Evolutionary conservation across 2,329 filamentous ascomycete genomes (phyloP), one percentile per base, ranked within the genome.

Genomic region (Penicillium sp.): DNA sequence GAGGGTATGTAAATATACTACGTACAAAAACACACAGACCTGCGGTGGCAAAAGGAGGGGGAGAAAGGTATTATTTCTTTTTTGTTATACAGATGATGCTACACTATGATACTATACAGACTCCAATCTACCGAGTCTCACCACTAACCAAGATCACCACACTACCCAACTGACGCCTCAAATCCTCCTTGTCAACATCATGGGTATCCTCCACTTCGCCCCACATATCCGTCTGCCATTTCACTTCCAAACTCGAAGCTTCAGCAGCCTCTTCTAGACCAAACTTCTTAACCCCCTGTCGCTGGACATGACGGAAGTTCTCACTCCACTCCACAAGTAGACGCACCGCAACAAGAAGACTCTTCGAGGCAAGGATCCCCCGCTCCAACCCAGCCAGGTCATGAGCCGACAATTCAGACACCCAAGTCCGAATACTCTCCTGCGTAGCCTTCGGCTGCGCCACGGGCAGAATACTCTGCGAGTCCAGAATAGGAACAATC

Each of bases 151-250:
- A 77, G 67, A 97, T 71, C 14, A 96, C 82, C 10, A 91, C 90
- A 71, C 91, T 95, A 13, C 93, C 94, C 55, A 97, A 77, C 77
- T 97, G 94, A 67, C 93, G 83, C 69, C 86, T 84, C 61, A 97
- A 65, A 74, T 99, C 94, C 74, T 96, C 93, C 73, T 87, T 90
- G 67, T 96, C 89, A 1, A 99, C 94, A 79, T 99, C 94, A 75
- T 99, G 94, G 24, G 92, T 96, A 75, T 99, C 92, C 73, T 99
- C 94, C 1, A 99, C 94, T 79, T 96, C 92, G 8, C 94, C 94
- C 93, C 94, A 97, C 75, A 89, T 87, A 24, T 83, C 79, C 1
- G 88, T 95, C 82, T 99, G 94, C 88, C 91, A 97, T 60, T 85
- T 82, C 14, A 96, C 91, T 78, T 99, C 94, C 37, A 95, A 72